Base-by-base conservation (phyloP, 2,329 filamentous ascomycete species). In the Xylariaceae sp. region DNA sequence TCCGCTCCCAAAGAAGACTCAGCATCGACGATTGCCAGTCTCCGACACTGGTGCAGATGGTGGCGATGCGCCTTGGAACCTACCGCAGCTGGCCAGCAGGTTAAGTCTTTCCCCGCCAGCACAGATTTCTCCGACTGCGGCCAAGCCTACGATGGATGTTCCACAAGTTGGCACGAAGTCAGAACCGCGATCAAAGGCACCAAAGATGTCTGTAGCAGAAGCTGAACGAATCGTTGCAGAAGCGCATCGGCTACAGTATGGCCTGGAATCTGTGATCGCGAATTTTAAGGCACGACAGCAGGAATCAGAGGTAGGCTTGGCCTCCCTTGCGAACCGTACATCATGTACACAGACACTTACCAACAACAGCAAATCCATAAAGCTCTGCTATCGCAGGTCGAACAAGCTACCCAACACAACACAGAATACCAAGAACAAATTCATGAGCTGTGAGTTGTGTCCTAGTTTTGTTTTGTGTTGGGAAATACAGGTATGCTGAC, bases 351-450 rank as follows among this genome's bases (percentile, higher is more conserved):
- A 7, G 12, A 16, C 17, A n/a, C 50, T 70, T 45, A 68, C 58
- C 14, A 37, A 43, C 22, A 20, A 11, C 54, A 80, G 71, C 79
- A 83, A 53, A 82, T 86, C 46, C 80, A 85, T 56, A 71, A 71
- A 20, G 64, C 85, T 23, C 74, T 85, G 19, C 71, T 81, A 42
- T 73, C 73, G 34, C 74, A 79, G 49, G 74, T 78, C 46, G 76
- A 83, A 59, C 70, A 70, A 29, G 73, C 82, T 40, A 74, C 76
- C 34, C 70, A 79, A 52, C 75, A 75, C 42, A 79, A 85, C 46
- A 69, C 80, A 20, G 75, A 78, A 47, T 69, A 86, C 12, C 79
- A 85, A 55, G 72, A 72, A 29, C 75, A 79, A 35, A 69, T 85
- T 35, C 59, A 70, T 33, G 73, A 82, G 50, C 68, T 86, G 77